Conservation (phyloP, 1,139 yeast species). For the Taphrina confusa region DNA sequence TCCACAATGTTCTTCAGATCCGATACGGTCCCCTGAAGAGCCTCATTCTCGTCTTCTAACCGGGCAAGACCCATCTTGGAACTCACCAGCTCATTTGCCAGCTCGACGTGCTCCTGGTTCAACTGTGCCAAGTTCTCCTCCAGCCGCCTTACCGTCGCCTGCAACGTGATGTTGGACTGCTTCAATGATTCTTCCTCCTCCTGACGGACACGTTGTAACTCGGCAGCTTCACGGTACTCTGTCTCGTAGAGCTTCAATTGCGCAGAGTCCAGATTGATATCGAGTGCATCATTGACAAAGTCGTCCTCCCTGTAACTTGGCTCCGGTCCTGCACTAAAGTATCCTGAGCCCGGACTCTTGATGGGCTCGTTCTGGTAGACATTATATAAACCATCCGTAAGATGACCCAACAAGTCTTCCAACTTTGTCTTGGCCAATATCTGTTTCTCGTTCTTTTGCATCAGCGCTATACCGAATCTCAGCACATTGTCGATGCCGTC, state of each 20-base stretch:
- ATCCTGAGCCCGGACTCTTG: slow-evolving; percentile 22
- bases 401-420: slow-evolving; percentile 70
- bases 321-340: slow-evolving; percentile 16
- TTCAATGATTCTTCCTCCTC: slow-evolving; percentile 69
- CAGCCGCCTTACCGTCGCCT: slow-evolving; percentile 70
- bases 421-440: slow-evolving; percentile 61
- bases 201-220: slow-evolving; percentile 65
- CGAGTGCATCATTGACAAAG: slow-evolving; percentile 77
- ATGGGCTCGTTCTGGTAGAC: slow-evolving; percentile 55
- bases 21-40: slow-evolving; percentile 56
- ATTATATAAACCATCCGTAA: slow-evolving; percentile 77
- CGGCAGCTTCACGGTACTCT: slow-evolving; percentile 74
- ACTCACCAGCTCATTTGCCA: slow-evolving; percentile 72
- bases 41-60: slow-evolving; percentile 63
- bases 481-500: slow-evolving; percentile 85
- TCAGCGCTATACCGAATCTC: slow-evolving; percentile 75
- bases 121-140: slow-evolving; percentile 69
- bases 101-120: slow-evolving; percentile 75
- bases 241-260: slow-evolving; percentile 66
- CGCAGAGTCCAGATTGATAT: slow-evolving; percentile 68
- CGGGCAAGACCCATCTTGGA: slow-evolving; percentile 66
- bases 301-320: slow-evolving; percentile 54
- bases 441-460: slow-evolving; percentile 64
- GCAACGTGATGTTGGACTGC: slow-evolving; percentile 67
- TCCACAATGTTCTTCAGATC: slow-evolving; percentile 51